phyloP scores from a whole-genome alignment of 257 asterid genomes.

The Thymus quinquecostatus region DNA sequence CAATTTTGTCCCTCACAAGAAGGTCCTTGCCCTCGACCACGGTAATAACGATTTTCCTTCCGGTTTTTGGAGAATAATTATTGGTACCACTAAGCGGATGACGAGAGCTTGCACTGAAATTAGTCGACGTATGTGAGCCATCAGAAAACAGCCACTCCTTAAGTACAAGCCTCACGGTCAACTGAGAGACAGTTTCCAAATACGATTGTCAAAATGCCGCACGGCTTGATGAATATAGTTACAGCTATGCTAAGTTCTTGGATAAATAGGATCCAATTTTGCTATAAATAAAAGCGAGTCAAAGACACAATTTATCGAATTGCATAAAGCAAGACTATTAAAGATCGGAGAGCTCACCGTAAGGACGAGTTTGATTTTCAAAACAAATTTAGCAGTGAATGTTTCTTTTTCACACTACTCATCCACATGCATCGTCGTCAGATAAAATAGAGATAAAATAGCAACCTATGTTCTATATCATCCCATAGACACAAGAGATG shows the following conservation, averaged over 20 bases:
- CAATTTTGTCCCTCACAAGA: slow-evolving; percentile 67
- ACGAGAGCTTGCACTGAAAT: slow-evolving; percentile 45
- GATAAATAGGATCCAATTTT: neutral
- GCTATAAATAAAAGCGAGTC: neutral
- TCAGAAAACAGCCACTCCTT: slow-evolving; percentile 98
- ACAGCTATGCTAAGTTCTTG: neutral
- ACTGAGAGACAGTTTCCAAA: slow-evolving; percentile 53
- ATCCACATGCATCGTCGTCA: neutral
- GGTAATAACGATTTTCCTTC: slow-evolving; percentile 73
- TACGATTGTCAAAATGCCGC: slow-evolving; percentile 19
- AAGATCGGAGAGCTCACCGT: neutral
- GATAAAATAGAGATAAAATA: neutral
- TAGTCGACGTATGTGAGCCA: slow-evolving; percentile 65
- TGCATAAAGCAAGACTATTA: neutral
- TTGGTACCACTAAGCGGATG: slow-evolving; percentile 54
- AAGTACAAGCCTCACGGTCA: slow-evolving; percentile 74
- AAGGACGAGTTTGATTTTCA: neutral
- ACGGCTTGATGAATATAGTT: neutral
- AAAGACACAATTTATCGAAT: neutral
- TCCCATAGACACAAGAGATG: neutral
- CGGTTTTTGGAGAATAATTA: slow-evolving; percentile 59
- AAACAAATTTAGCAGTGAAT: neutral
- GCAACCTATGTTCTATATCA: neutral
- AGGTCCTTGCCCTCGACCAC: slow-evolving; percentile 85
- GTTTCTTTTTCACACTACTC: neutral